phyloP scores from a whole-genome alignment of 2,329 filamentous ascomycete genomes.

The Pyrenochaeta sp. region DNA sequence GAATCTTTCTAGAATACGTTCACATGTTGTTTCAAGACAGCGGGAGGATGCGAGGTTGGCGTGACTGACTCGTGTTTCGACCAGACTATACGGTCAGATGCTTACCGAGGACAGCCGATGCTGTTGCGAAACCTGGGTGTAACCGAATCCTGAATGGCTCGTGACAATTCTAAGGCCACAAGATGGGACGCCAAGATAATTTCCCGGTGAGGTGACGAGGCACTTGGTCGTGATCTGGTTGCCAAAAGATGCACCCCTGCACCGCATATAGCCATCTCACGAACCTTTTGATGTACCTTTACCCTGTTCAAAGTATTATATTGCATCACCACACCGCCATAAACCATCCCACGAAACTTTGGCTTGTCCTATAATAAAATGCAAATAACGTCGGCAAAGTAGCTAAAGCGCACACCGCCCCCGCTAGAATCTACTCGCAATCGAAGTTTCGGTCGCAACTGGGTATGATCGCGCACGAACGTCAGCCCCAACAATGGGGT shows the following conservation, averaged over 20 bases:
- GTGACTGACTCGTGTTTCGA: slow-evolving; percentile 11
- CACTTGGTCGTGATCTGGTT: background rate
- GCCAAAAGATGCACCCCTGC: background rate
- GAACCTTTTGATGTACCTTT: background rate
- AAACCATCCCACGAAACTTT: background rate
- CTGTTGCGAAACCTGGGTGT: background rate
- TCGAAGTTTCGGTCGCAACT: background rate
- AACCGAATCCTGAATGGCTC: background rate
- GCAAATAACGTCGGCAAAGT: background rate
- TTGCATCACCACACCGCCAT: background rate
- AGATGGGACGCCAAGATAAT: background rate
- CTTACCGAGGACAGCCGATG: background rate
- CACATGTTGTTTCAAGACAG: slow-evolving; percentile 2
- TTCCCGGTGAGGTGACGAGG: background rate
- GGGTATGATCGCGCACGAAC: background rate
- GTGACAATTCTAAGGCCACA: background rate
- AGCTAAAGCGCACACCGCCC: background rate
- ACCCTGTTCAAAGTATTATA: background rate
- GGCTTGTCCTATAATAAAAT: background rate
- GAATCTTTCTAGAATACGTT: slow-evolving; percentile 15
- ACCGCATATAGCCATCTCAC: slow-evolving; percentile 1
- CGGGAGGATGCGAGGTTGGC: slow-evolving; percentile 8
- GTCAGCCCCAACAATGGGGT: background rate
- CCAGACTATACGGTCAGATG: background rate
- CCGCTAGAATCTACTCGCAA: background rate